Percentiles rank a stretch among this genome's conserved stretches.
Conservation (phyloP, 345 rosid genomes). For the Moricandia arvensis region DNA sequence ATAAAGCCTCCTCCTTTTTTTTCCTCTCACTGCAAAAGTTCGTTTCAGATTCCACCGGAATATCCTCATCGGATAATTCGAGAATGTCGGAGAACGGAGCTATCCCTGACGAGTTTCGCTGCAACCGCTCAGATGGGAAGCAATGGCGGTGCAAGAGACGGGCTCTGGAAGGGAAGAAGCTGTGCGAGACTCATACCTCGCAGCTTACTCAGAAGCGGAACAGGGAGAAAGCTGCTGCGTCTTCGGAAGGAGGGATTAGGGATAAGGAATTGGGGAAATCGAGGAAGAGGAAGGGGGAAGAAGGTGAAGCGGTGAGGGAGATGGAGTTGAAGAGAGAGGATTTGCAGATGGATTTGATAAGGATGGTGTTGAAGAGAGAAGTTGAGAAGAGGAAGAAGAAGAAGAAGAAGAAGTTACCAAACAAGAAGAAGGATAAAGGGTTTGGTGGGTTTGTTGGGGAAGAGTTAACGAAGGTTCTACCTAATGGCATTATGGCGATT, state of each 20-base stretch:
- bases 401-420: slow-evolving; percentile 51
- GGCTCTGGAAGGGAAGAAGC: slow-evolving; percentile 75
- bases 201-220: slow-evolving; percentile 61
- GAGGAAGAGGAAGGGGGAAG: slow-evolving; percentile 42
- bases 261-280: slow-evolving; percentile 44
- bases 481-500: slow-evolving; percentile 91
- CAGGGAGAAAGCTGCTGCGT: slow-evolving; percentile 49
- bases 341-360: not conserved
- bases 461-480: slow-evolving; percentile 74
- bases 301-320: slow-evolving; percentile 32
- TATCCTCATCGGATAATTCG: slow-evolving; percentile 16
- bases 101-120: slow-evolving; percentile 78
- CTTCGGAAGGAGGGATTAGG: slow-evolving; percentile 51
- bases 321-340: slow-evolving; percentile 50
- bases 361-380: slow-evolving; percentile 61
- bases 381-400: slow-evolving; percentile 78
- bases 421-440: slow-evolving; percentile 29
- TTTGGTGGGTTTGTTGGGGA: slow-evolving; percentile 45
- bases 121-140: slow-evolving; percentile 88
- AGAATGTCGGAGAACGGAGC: slow-evolving; percentile 50
- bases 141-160: slow-evolving; percentile 87
- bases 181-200: slow-evolving; percentile 75
- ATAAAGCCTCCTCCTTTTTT: slow-evolving; percentile 1
- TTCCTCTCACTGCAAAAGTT: too few species aligned
- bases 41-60: too few species aligned